Evolutionary conservation across 345 rosid genomes (phyloP).

Genomic region (Punica granatum): DNA sequence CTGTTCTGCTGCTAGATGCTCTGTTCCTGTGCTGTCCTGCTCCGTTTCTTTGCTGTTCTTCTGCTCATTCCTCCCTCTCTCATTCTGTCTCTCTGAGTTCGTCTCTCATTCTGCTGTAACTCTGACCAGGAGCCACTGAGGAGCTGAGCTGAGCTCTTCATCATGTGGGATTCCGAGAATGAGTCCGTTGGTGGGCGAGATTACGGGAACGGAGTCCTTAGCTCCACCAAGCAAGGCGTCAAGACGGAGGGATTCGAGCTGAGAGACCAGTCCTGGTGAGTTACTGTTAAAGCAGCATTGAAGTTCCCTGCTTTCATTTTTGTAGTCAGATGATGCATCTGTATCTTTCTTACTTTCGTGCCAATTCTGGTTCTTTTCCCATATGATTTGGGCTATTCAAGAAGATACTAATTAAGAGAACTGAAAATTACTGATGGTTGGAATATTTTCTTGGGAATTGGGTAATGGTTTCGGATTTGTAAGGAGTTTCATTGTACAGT

Average conservation of each 20-base stretch:
- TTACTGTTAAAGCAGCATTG: neutral
- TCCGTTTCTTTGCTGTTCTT: neutral
- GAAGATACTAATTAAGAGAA: neutral
- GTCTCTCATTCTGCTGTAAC: neutral
- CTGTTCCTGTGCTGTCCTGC: constrained; percentile 12
- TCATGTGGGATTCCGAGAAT: constrained; percentile 92
- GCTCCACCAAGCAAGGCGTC: constrained; percentile 55
- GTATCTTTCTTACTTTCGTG: neutral
- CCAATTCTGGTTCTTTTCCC: neutral
- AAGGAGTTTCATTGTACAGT: neutral
- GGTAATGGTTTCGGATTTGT: no score
- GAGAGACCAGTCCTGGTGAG: constrained; percentile 81
- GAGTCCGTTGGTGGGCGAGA: constrained; percentile 60
- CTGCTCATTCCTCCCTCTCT: no score
- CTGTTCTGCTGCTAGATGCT: constrained; percentile 5
- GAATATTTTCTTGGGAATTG: neutral
- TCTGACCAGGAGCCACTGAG: neutral
- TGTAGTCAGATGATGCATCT: neutral
- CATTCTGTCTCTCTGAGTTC: neutral
- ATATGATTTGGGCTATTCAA: constrained; percentile 1
- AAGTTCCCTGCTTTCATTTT: neutral
- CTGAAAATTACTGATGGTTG: neutral
- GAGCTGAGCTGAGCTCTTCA: constrained; percentile 1
- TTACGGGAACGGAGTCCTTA: constrained; percentile 62
- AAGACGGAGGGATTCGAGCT: constrained; percentile 85